phyloP scores from a whole-genome alignment of 2,329 filamentous ascomycete species.

The Tolypocladium amazonense region DNA sequence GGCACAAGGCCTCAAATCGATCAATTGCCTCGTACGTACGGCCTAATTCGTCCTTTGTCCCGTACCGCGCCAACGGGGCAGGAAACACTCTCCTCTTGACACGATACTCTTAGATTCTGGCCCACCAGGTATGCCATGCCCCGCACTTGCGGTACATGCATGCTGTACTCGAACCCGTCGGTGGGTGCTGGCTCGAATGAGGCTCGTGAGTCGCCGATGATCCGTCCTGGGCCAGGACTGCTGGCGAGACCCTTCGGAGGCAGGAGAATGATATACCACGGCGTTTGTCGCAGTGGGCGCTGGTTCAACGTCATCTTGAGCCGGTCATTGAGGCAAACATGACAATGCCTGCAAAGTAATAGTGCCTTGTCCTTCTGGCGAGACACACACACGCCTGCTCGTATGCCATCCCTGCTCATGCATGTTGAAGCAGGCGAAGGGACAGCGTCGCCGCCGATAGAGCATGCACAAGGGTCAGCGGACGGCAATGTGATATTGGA shows the following conservation, averaged over 20 bases:
- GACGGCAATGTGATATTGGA: not conserved
- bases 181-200: slow-evolving; percentile 1
- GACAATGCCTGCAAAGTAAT: not conserved
- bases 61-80: not conserved
- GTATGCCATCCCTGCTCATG: not conserved
- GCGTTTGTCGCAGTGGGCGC: not conserved
- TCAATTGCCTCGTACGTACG: not conserved
- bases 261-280: not conserved
- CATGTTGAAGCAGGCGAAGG: not conserved
- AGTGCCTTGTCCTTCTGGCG: not conserved
- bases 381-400: not conserved
- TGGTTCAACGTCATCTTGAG: not conserved
- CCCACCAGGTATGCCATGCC: not conserved
- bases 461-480: not conserved
- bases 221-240: not conserved
- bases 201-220: not conserved
- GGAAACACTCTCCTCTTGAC: not conserved
- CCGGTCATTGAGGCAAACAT: not conserved
- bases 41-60: not conserved
- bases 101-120: not conserved
- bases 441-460: not conserved
- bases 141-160: slow-evolving; percentile 1
- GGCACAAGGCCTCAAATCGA: not conserved
- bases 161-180: not conserved
- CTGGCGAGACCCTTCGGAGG: not conserved